A percentile compares a stretch with the other conserved stretches of the same genome.
Evolutionary conservation across 2,329 filamentous ascomycete genomes (phyloP).

Genomic region (Diaporthe caulivora): DNA sequence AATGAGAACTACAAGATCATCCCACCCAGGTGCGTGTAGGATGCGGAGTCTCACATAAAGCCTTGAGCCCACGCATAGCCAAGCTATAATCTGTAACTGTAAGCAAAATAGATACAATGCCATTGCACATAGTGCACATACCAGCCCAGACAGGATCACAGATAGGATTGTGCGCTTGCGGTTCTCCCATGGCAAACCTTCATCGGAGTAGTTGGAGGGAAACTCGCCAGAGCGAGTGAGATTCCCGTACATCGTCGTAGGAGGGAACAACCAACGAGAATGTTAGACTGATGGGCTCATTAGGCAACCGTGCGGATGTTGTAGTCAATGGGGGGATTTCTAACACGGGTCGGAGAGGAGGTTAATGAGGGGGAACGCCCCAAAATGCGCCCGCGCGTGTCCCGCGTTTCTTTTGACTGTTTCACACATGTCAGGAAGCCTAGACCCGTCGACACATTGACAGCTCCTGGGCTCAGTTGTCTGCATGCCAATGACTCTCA

Average conservation of each 20-base stretch:
- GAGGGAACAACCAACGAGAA: neutral
- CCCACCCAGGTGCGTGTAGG: neutral
- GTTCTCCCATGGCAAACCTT: neutral
- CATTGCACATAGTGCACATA: neutral
- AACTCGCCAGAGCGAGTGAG: slow-evolving; percentile 2
- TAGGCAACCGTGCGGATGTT: neutral
- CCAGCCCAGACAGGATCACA: neutral
- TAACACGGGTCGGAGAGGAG: neutral
- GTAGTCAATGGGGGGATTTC: neutral
- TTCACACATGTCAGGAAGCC: neutral
- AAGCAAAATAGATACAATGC: neutral
- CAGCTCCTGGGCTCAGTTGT: neutral
- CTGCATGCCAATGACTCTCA: slow-evolving; percentile 1
- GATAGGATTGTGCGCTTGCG: slow-evolving; percentile 2
- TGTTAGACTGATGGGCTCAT: neutral
- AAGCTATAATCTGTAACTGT: neutral
- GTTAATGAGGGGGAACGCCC: neutral
- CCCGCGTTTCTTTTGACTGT: neutral
- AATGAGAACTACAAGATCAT: slow-evolving; percentile 1
- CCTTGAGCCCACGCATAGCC: neutral
- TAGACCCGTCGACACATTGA: neutral
- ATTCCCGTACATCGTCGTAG: slow-evolving; percentile 6
- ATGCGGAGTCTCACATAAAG: neutral
- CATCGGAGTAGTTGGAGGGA: neutral
- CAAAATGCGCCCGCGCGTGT: neutral